phyloP scores from a whole-genome alignment of 176 grass and related monocot species.

The Phoenix dactylifera region DNA sequence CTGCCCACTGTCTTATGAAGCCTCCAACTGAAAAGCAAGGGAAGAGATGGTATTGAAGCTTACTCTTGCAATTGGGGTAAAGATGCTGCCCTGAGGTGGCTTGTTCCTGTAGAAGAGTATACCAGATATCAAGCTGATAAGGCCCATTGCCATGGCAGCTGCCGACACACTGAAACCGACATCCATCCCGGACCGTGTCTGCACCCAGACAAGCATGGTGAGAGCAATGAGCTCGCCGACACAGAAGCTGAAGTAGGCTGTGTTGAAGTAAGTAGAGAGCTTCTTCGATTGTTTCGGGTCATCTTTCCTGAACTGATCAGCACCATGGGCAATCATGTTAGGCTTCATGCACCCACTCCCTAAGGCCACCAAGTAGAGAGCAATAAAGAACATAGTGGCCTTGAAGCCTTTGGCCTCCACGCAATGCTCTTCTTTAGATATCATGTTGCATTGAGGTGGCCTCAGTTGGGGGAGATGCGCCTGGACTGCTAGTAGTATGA shows the following conservation, averaged over 20 bases:
- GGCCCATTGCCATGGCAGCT: constrained; percentile 58
- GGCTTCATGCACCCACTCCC: constrained; percentile 96
- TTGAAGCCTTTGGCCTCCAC: constrained; percentile 53
- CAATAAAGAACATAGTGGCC: constrained; percentile 59
- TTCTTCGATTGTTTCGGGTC: constrained; percentile 30
- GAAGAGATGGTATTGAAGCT: background rate
- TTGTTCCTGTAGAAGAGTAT: constrained; percentile 65
- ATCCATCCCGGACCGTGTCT: constrained; percentile 90
- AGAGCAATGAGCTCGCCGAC: constrained; percentile 74
- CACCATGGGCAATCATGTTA: constrained; percentile 97
- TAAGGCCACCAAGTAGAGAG: constrained; percentile 86
- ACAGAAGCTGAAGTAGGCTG: constrained; percentile 98
- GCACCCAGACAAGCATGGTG: constrained; percentile 86
- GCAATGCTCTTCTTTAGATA: constrained; percentile 39
- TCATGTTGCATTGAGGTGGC: constrained; percentile 82
- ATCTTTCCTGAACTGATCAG: constrained; percentile 55
- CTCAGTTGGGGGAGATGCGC: constrained; percentile 92
- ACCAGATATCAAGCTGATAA: constrained; percentile 56
- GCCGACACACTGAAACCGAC: constrained; percentile 76
- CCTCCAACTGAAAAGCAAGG: background rate
- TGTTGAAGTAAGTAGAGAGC: constrained; percentile 97
- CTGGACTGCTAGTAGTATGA: constrained; percentile 82
- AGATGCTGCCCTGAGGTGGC: constrained; percentile 82
- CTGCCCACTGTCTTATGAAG: no score
- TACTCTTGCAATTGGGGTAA: constrained; percentile 70